Evolutionary conservation across 495 filamentous ascomycete species (phyloP), one percentile per base, ranked within the genome.

Genomic region (Penicillium mononematosum): DNA sequence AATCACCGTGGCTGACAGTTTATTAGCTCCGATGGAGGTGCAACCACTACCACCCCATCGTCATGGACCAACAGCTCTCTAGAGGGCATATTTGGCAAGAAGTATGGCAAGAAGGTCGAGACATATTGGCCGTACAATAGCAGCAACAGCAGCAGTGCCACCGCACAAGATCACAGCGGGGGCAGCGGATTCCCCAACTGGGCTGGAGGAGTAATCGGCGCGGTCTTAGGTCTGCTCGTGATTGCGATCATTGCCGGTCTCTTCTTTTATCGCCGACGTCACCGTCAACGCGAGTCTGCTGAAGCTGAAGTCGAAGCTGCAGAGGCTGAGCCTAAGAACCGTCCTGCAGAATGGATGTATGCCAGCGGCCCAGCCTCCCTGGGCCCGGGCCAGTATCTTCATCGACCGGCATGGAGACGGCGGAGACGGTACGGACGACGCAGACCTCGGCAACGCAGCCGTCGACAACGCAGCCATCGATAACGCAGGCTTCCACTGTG

Each of bases 131-230:
- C 88, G 1, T 91, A 89, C 53, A 57, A 64, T 20, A 58, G 51
- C 53, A 59, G 51, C 53, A 59, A 56, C 38, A 59, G 46, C 27
- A 53, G 1, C 29, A 11, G 11, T 49, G 14, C 12, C 6, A 22
- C 54, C 27, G 12, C 49, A 16, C 38, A 47, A 41, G 29, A 29
- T 11, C 22, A 55, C 25, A 32, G 32, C 20, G 7, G 46, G 6
- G 63, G 67, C 32, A 60, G 69, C n/a, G 75, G 81, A 5, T 73
- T 84, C 11, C 86, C 86, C 5, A 67, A 65, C 0, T 90, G 83
- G 73, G 74, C 88, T 2, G 81, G 78, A 0, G 84, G 86, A 2
- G 80, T 90, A 2, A 75, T 91, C 17, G 88, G 86, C 5, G 84
- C 87, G 5, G 78, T 90, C 1, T 70, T 86, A 2, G 86, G 86